Evolutionary conservation across 176 grass and related monocot genomes (phyloP).

Genomic region (Aegilops umbellulata): DNA sequence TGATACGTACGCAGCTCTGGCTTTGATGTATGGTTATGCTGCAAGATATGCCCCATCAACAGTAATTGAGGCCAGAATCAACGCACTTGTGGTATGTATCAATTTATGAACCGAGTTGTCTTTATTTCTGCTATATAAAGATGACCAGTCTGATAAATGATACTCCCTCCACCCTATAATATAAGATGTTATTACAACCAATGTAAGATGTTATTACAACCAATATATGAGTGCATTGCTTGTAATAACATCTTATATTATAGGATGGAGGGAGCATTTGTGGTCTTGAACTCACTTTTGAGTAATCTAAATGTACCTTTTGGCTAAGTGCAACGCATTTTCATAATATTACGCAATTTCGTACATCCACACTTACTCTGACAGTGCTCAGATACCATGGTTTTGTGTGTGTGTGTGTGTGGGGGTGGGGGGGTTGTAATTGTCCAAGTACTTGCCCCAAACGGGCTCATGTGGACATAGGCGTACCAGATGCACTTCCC

Average conservation of each 20-base stretch:
- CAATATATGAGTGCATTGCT: no score
- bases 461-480: background rate
- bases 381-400: background rate
- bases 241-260: no score
- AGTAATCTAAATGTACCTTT: background rate
- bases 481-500: background rate
- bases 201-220: no score
- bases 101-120: constrained; percentile 14
- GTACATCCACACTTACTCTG: constrained; percentile 3
- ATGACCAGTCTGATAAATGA: background rate
- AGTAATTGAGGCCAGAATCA: constrained; percentile 98
- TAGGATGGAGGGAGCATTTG: background rate
- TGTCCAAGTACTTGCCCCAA: background rate
- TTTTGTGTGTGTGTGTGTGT: background rate
- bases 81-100: constrained; percentile 89
- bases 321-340: background rate
- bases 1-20: constrained; percentile 94
- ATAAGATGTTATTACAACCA: no score
- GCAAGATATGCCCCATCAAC: constrained; percentile 98
- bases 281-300: background rate
- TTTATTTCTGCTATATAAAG: constrained; percentile 9
- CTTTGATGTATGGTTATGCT: constrained; percentile 99
- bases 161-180: background rate
- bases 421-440: no score
- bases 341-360: background rate